phyloP scores from a whole-genome alignment of 768 basidiomycete species.

The Artomyces pyxidatus region DNA sequence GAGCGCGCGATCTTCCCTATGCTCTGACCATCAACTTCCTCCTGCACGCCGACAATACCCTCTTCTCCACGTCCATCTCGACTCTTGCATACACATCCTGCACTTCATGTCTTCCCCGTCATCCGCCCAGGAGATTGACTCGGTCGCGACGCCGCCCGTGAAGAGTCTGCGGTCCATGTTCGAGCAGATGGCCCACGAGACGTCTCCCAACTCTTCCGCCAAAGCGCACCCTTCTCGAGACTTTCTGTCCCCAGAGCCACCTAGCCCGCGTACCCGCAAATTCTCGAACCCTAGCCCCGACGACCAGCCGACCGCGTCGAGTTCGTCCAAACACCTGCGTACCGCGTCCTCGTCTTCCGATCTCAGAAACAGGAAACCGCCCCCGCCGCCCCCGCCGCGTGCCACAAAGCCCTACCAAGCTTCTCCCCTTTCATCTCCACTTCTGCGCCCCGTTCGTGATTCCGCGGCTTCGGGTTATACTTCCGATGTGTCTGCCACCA shows the following conservation, averaged over 20 bases:
- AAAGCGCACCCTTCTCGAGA: neutral
- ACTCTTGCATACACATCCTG: no score
- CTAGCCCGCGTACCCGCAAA: neutral
- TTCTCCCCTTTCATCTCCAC: neutral
- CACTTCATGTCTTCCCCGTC: no score
- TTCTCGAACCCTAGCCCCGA: conserved; percentile 3
- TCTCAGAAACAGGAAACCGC: neutral
- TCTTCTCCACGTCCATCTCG: no score
- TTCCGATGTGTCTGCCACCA: neutral
- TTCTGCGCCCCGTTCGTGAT: neutral
- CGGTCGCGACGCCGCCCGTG: conserved; percentile 48
- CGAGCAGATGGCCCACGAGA: conserved; percentile 52
- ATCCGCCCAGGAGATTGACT: neutral
- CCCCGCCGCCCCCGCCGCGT: conserved; percentile 1
- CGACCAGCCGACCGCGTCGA: neutral
- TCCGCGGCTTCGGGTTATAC: neutral
- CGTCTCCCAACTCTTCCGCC: conserved; percentile 15
- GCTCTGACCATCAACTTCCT: no score
- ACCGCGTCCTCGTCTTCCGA: conserved; percentile 1
- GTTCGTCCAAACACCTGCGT: neutral
- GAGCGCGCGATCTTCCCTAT: no score
- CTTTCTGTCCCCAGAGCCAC: neutral
- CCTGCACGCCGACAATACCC: no score
- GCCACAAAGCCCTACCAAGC: neutral
- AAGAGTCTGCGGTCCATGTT: conserved; percentile 64